These are phyloP conservation scores for Ceratocystis albifundus DNA, from an alignment of 2,329 filamentous ascomycete species.

Conservation along the genomic window DNA sequence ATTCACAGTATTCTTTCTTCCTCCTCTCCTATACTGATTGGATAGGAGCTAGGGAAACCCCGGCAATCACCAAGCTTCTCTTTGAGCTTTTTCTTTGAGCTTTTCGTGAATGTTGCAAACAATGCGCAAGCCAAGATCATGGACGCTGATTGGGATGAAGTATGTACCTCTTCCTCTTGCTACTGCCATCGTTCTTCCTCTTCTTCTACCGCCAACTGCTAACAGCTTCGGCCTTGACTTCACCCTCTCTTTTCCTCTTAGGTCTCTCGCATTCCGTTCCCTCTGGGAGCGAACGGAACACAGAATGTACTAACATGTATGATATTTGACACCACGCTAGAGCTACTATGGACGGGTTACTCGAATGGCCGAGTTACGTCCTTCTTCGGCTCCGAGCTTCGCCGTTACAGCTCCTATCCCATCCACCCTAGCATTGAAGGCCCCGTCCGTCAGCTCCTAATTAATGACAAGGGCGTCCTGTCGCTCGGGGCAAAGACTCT, in stretches of 20 bases:
- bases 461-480: conserved; percentile 83
- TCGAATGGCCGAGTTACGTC: conserved; percentile 63
- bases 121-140: conserved; percentile 35
- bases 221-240: background rate
- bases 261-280: conserved; percentile 72
- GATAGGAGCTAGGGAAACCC: too few relatives aligned
- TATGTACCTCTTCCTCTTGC: conserved; percentile 30
- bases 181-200: background rate
- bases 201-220: background rate
- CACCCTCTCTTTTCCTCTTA: conserved; percentile 31
- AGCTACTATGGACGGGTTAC: conserved; percentile 87
- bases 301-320: conserved; percentile 65
- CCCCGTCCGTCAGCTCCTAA: conserved; percentile 72
- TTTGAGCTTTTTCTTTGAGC: background rate
- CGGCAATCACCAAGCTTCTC: too few relatives aligned
- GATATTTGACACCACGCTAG: conserved; percentile 78
- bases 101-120: conserved; percentile 25
- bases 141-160: conserved; percentile 60
- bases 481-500: conserved; percentile 72
- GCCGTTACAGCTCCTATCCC: conserved; percentile 81
- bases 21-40: too few relatives aligned
- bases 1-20: too few relatives aligned
- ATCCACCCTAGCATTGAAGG: conserved; percentile 65
- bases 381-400: conserved; percentile 74
- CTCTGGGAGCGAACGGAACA: conserved; percentile 58